Percentiles rank a stretch among this genome's conserved stretches.
Conservation (phyloP, 2,329 filamentous ascomycete genomes). For the Stagonosporopsis rhizophila region DNA sequence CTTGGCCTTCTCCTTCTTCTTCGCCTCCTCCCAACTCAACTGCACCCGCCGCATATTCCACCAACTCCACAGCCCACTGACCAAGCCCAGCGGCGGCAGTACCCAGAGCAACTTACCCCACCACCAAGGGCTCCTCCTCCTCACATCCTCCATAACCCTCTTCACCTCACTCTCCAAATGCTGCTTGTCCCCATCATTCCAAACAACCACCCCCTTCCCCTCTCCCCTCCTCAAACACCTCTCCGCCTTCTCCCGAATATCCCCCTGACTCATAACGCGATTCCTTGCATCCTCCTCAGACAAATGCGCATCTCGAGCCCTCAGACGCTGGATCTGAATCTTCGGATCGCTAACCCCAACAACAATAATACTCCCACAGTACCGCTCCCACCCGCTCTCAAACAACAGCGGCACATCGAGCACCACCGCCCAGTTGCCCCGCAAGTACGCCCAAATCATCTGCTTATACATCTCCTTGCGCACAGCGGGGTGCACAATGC, state of each 20-base stretch:
- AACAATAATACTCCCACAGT: slow-evolving; percentile 86
- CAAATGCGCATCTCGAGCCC: slow-evolving; percentile 77
- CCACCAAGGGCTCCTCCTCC: slow-evolving; percentile 73
- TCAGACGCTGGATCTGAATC: slow-evolving; percentile 81
- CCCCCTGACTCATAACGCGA: slow-evolving; percentile 83
- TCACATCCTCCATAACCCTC: slow-evolving; percentile 69
- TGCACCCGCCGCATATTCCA: slow-evolving; percentile 75
- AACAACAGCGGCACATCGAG: slow-evolving; percentile 92
- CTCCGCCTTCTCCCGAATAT: slow-evolving; percentile 82
- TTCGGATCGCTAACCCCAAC: slow-evolving; percentile 82
- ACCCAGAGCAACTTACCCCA: slow-evolving; percentile 77
- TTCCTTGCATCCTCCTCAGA: slow-evolving; percentile 87
- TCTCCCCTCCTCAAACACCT: slow-evolving; percentile 71
- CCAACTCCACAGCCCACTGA: slow-evolving; percentile 73
- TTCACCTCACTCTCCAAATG: slow-evolving; percentile 73
- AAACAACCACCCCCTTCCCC: slow-evolving; percentile 77
- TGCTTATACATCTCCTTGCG: slow-evolving; percentile 79
- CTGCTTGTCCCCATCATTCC: slow-evolving; percentile 82
- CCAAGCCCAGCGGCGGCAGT: slow-evolving; percentile 76
- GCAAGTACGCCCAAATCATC: slow-evolving; percentile 75
- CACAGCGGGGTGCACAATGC: slow-evolving; percentile 92
- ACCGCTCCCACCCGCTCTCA: slow-evolving; percentile 82
- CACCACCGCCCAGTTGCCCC: slow-evolving; percentile 85
- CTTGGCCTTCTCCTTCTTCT: slow-evolving; percentile 65
- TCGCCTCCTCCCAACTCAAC: slow-evolving; percentile 70